Evolutionary conservation across 1,284 basidiomycete genomes (phyloP).

Genomic region (Bondarzewia mesenterica): DNA sequence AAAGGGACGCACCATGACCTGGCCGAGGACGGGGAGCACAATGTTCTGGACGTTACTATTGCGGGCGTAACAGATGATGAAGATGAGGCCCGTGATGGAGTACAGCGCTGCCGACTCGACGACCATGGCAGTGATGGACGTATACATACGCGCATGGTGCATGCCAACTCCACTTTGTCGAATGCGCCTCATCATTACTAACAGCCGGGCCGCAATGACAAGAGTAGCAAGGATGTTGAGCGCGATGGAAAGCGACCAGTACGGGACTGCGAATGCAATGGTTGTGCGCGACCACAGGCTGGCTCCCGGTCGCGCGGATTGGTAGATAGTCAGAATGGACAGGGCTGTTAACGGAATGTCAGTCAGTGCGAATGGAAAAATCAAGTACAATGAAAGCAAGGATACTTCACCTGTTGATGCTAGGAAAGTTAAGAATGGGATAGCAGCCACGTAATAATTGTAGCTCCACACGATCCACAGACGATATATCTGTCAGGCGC

Average conservation of each 20-base stretch:
- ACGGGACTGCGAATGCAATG: constrained; percentile 13
- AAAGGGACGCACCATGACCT: not conserved
- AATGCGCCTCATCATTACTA: not conserved
- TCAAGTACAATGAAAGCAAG: not conserved
- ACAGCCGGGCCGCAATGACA: constrained; percentile 13
- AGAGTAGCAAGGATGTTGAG: constrained; percentile 18
- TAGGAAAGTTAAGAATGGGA: not conserved
- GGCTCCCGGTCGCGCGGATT: not conserved
- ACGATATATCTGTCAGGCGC: constrained; percentile 1
- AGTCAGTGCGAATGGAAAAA: not conserved
- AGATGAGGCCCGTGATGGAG: constrained; percentile 7
- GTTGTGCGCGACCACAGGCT: not conserved
- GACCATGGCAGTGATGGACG: constrained; percentile 16
- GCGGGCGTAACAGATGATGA: constrained; percentile 8
- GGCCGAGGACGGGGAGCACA: not conserved
- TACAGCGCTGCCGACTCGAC: constrained; percentile 17
- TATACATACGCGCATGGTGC: constrained; percentile 1
- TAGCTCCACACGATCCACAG: not conserved
- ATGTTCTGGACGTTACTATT: constrained; percentile 6
- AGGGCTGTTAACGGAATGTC: not conserved
- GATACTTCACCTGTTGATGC: not conserved
- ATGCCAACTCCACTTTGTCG: too few relatives aligned
- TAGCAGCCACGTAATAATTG: not conserved
- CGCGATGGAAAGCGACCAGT: constrained; percentile 15
- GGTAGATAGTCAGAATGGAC: not conserved